Percentiles rank a stretch among this genome's conserved stretches.
Conservation (phyloP, 2,329 filamentous ascomycete species). For the Beauveria bassiana region DNA sequence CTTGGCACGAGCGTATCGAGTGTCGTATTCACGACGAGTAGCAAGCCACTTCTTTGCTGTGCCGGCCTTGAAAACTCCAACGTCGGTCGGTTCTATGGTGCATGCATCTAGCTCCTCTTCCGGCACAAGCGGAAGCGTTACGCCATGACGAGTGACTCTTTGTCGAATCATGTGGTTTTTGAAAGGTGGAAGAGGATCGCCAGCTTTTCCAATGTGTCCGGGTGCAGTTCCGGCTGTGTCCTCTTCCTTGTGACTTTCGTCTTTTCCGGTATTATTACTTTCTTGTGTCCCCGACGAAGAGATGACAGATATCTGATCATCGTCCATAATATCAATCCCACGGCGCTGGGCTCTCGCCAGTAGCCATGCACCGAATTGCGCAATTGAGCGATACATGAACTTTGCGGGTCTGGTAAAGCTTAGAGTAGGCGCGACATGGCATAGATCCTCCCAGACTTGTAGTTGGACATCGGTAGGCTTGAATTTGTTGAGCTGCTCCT, state of each 20-base stretch:
- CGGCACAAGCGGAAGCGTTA: slow-evolving; percentile 59
- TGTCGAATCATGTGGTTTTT: slow-evolving; percentile 87
- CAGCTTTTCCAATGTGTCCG: slow-evolving; percentile 68
- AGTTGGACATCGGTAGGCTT: slow-evolving; percentile 85
- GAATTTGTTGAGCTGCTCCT: slow-evolving; percentile 55
- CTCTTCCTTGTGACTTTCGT: slow-evolving; percentile 16
- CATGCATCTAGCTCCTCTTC: slow-evolving; percentile 58
- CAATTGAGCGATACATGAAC: slow-evolving; percentile 86
- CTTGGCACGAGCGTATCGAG: slow-evolving; percentile 61
- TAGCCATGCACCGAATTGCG: slow-evolving; percentile 90
- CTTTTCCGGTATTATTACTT: slow-evolving; percentile 16
- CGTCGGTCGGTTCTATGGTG: slow-evolving; percentile 51
- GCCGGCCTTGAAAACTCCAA: slow-evolving; percentile 73
- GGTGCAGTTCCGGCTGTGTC: neutral
- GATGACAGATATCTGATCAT: slow-evolving; percentile 69
- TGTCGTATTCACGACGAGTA: slow-evolving; percentile 66
- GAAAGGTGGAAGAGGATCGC: slow-evolving; percentile 75
- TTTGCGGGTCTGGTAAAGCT: slow-evolving; percentile 95
- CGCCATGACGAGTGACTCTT: slow-evolving; percentile 70
- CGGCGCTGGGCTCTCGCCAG: slow-evolving; percentile 73
- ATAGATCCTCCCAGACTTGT: slow-evolving; percentile 93
- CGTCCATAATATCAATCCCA: slow-evolving; percentile 72
- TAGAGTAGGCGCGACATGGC: slow-evolving; percentile 86
- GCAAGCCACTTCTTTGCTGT: slow-evolving; percentile 79
- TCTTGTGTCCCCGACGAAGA: slow-evolving; percentile 44